These are phyloP conservation scores for Solanum gandarillasii DNA, from an alignment of 257 asterid genomes.

Conservation along the genomic window DNA sequence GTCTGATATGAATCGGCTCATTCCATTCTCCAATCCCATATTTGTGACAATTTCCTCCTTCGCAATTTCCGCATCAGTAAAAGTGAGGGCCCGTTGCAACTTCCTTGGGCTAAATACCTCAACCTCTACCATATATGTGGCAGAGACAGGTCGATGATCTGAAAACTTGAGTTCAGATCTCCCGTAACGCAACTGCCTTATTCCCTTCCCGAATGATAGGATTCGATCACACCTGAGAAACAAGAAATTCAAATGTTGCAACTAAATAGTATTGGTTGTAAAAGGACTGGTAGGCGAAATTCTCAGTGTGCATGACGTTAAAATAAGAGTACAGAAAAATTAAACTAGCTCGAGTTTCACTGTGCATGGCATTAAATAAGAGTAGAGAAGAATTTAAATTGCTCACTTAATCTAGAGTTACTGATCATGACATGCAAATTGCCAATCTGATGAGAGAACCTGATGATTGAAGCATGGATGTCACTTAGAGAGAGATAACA, in stretches of 20 bases:
- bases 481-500: background rate
- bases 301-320: background rate
- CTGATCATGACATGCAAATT: background rate
- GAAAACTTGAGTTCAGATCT: constrained; percentile 69
- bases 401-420: background rate
- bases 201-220: constrained; percentile 74
- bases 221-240: constrained; percentile 82
- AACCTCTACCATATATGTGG: constrained; percentile 64
- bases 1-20: constrained; percentile 15
- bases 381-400: background rate
- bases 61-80: constrained; percentile 85
- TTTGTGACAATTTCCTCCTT: constrained; percentile 38
- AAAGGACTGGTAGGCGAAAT: background rate
- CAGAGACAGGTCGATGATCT: constrained; percentile 92
- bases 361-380: background rate
- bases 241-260: background rate
- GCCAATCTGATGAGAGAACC: background rate
- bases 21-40: constrained; percentile 11
- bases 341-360: background rate
- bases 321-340: background rate
- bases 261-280: background rate
- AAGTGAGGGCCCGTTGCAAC: constrained; percentile 82
- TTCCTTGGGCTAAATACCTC: constrained; percentile 79
- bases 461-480: background rate
- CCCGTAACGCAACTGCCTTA: constrained; percentile 51